Evolutionary conservation across 2,329 filamentous ascomycete species (phyloP).

Genomic region (Penicillium digitatum): DNA sequence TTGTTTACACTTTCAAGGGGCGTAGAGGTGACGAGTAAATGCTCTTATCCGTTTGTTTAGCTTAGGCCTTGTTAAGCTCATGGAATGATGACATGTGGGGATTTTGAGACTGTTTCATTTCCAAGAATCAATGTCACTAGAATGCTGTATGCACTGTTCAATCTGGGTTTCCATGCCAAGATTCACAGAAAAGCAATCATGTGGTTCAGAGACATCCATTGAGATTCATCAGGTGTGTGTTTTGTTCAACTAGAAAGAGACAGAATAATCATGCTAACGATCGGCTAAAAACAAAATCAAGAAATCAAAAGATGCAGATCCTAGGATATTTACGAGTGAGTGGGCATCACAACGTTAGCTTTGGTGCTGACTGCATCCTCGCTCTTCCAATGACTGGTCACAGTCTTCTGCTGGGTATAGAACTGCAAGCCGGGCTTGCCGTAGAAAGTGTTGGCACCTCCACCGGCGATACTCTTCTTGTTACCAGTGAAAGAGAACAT

Average conservation of each 20-base stretch:
- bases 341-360: slow-evolving; percentile 86
- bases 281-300: slow-evolving; percentile 2
- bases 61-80: background rate
- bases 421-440: slow-evolving; percentile 88
- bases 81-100: background rate
- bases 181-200: background rate
- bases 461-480: slow-evolving; percentile 89
- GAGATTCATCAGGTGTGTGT: background rate
- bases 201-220: slow-evolving; percentile 6
- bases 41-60: background rate
- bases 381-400: slow-evolving; percentile 83
- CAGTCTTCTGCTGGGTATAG: slow-evolving; percentile 97
- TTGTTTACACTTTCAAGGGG: slow-evolving; percentile 40
- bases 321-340: slow-evolving; percentile 44
- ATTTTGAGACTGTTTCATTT: background rate
- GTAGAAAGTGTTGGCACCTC: slow-evolving; percentile 91
- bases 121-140: background rate
- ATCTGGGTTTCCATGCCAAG: background rate
- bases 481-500: slow-evolving; percentile 65
- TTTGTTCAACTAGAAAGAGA: background rate
- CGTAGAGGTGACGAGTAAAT: slow-evolving; percentile 5
- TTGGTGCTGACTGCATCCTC: slow-evolving; percentile 81
- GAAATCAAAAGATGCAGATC: background rate
- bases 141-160: background rate
- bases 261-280: background rate